These are phyloP conservation scores for Verticillium zaregamsianum DNA, from an alignment of 2,329 filamentous ascomycete species.

Conservation along the genomic window DNA sequence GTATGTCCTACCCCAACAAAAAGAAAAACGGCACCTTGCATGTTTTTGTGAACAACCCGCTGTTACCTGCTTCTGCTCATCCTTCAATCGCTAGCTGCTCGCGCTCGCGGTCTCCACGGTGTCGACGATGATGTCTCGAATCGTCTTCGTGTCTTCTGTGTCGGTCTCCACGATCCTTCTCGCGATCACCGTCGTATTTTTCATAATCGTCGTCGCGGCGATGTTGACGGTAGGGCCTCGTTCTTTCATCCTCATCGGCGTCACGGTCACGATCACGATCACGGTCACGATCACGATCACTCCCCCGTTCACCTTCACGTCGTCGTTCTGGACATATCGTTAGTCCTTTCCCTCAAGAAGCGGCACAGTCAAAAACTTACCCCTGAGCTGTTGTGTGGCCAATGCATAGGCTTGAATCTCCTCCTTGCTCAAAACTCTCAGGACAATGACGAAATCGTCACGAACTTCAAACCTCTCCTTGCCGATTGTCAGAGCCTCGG, in stretches of 20 bases:
- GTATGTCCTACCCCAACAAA: background rate
- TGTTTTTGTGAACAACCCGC: background rate
- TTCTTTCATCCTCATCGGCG: slow-evolving; percentile 19
- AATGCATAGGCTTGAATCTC: slow-evolving; percentile 86
- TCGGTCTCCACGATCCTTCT: slow-evolving; percentile 18
- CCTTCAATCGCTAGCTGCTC: slow-evolving; percentile 12
- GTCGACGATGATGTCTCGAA: slow-evolving; percentile 24
- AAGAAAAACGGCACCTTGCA: background rate
- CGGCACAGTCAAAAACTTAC: slow-evolving; percentile 37
- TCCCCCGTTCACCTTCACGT: slow-evolving; percentile 20
- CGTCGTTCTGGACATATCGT: slow-evolving; percentile 22
- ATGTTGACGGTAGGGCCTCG: slow-evolving; percentile 16
- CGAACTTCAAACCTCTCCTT: slow-evolving; percentile 89
- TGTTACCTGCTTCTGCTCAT: background rate
- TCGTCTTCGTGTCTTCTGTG: slow-evolving; percentile 21
- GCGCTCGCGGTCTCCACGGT: slow-evolving; percentile 14
- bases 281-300: slow-evolving; percentile 26
- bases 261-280: slow-evolving; percentile 20
- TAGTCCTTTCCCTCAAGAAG: background rate
- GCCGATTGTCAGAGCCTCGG: slow-evolving; percentile 78
- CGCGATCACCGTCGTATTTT: slow-evolving; percentile 24
- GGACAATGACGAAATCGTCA: slow-evolving; percentile 89
- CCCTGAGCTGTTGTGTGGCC: slow-evolving; percentile 76
- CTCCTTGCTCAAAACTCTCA: slow-evolving; percentile 80
- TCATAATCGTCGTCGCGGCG: slow-evolving; percentile 31